Evolutionary conservation across 768 basidiomycete genomes (phyloP).

Genomic region (Lactarius sanguifluus): DNA sequence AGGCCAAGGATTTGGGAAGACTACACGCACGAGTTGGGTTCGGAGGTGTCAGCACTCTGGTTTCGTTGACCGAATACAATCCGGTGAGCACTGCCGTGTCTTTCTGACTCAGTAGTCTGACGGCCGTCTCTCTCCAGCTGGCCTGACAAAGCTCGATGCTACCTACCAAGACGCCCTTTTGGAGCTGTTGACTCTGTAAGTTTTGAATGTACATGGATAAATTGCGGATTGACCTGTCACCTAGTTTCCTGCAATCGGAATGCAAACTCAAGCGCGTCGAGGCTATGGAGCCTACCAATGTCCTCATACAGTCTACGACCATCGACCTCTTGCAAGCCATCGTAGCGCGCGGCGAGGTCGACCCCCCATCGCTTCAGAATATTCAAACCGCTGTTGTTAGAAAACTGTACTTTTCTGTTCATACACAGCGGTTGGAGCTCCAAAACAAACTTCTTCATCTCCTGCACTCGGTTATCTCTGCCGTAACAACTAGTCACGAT

Average conservation of each 20-base stretch:
- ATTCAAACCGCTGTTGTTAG: slow-evolving; percentile 71
- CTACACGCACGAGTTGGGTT: slow-evolving; percentile 62
- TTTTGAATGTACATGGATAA: slow-evolving; percentile 2
- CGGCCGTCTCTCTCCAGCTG: slow-evolving; percentile 11
- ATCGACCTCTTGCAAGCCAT: slow-evolving; percentile 84
- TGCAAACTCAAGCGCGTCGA: slow-evolving; percentile 49
- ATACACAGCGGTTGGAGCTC: slow-evolving; percentile 68
- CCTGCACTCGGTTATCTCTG: slow-evolving; percentile 80
- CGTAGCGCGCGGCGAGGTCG: slow-evolving; percentile 78
- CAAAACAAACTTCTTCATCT: slow-evolving; percentile 94
- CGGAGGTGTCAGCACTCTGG: slow-evolving; percentile 64
- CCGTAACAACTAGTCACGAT: slow-evolving; percentile 47
- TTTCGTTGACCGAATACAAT: slow-evolving; percentile 59
- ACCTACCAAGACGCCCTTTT: slow-evolving; percentile 78
- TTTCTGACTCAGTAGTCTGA: slow-evolving; percentile 22
- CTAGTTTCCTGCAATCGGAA: slow-evolving; percentile 77
- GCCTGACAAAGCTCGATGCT: slow-evolving; percentile 46
- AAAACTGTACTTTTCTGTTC: slow-evolving; percentile 74
- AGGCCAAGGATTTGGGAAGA: slow-evolving; percentile 82
- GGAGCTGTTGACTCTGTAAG: slow-evolving; percentile 70
- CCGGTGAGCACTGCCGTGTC: slow-evolving; percentile 44
- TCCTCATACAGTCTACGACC: slow-evolving; percentile 65
- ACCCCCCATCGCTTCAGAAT: slow-evolving; percentile 53
- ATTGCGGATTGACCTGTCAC: neutral
- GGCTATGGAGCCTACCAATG: slow-evolving; percentile 62